Evolutionary conservation across 768 basidiomycete genomes (phyloP).

Genomic region (Imleria badia): DNA sequence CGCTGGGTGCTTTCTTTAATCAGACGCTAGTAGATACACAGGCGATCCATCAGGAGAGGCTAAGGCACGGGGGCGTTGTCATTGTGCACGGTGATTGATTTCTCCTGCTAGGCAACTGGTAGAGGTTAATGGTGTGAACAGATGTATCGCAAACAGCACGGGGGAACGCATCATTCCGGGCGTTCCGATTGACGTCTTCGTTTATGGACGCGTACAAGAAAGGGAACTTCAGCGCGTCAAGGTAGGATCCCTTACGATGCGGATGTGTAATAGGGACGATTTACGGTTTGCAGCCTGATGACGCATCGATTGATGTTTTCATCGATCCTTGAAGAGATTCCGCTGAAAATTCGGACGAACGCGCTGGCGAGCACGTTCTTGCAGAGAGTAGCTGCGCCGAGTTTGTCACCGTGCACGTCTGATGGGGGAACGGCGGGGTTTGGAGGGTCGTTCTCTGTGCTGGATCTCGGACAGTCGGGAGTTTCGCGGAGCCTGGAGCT

Average conservation of each 20-base stretch:
- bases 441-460: slow-evolving; percentile 60
- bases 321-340: slow-evolving; percentile 82
- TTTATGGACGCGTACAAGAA: slow-evolving; percentile 83
- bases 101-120: neutral
- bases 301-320: slow-evolving; percentile 82
- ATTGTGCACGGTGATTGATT: slow-evolving; percentile 71
- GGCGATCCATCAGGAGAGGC: slow-evolving; percentile 80
- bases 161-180: slow-evolving; percentile 86
- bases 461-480: slow-evolving; percentile 70
- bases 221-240: slow-evolving; percentile 80
- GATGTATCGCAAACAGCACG: slow-evolving; percentile 77
- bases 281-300: slow-evolving; percentile 55
- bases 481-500: slow-evolving; percentile 78
- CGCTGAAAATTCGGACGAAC: slow-evolving; percentile 81
- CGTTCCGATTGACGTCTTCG: slow-evolving; percentile 76
- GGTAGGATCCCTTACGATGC: slow-evolving; percentile 45
- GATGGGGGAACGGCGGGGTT: slow-evolving; percentile 43
- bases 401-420: slow-evolving; percentile 35
- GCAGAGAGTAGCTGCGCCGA: slow-evolving; percentile 53
- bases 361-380: slow-evolving; percentile 79
- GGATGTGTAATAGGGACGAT: slow-evolving; percentile 1
- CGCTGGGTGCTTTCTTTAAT: slow-evolving; percentile 82
- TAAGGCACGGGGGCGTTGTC: slow-evolving; percentile 83
- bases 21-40: slow-evolving; percentile 80
- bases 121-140: slow-evolving; percentile 32